These are phyloP conservation scores for Diaporthe citrichinensis DNA, from an alignment of 2,329 filamentous ascomycete species.

Conservation along the genomic window DNA sequence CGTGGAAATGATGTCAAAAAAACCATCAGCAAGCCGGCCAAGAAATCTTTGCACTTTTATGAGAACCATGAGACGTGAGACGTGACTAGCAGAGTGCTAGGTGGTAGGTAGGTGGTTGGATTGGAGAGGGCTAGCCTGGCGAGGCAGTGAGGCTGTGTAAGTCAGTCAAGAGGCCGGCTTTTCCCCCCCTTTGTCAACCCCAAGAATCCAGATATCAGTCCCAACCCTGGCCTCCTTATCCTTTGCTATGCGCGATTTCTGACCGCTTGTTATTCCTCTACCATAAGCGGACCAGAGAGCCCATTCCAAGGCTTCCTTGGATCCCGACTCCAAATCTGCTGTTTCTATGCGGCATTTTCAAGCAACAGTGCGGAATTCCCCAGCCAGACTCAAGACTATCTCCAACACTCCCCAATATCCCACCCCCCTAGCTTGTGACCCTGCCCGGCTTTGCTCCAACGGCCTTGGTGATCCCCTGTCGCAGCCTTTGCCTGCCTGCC, in stretches of 20 bases:
- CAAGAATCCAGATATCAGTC: slow-evolving; percentile 37
- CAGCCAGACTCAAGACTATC: background rate
- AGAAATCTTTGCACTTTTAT: slow-evolving; percentile 1
- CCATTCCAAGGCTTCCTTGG: slow-evolving; percentile 2
- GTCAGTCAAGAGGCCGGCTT: background rate
- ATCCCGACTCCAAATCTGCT: background rate
- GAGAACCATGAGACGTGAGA: too few species aligned
- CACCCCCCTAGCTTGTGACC: slow-evolving; percentile 19
- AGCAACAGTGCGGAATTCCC: slow-evolving; percentile 16
- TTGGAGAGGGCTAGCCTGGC: slow-evolving; percentile 21
- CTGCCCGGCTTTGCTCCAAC: background rate
- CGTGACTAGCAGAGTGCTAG: background rate
- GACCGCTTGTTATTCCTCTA: slow-evolving; percentile 41
- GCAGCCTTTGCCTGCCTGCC: background rate
- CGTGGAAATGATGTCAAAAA: slow-evolving; percentile 23
- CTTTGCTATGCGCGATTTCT: slow-evolving; percentile 40
- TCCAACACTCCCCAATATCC: slow-evolving; percentile 8
- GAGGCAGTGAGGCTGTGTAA: slow-evolving; percentile 23
- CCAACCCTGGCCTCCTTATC: slow-evolving; percentile 30
- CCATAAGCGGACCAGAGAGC: background rate
- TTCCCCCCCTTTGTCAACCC: background rate
- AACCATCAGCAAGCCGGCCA: background rate
- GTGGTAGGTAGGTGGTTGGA: background rate
- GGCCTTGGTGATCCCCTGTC: background rate
- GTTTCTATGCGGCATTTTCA: slow-evolving; percentile 36